Base-by-base conservation (phyloP, 2,329 filamentous ascomycete genomes). In the Trichoderma hamatum region DNA sequence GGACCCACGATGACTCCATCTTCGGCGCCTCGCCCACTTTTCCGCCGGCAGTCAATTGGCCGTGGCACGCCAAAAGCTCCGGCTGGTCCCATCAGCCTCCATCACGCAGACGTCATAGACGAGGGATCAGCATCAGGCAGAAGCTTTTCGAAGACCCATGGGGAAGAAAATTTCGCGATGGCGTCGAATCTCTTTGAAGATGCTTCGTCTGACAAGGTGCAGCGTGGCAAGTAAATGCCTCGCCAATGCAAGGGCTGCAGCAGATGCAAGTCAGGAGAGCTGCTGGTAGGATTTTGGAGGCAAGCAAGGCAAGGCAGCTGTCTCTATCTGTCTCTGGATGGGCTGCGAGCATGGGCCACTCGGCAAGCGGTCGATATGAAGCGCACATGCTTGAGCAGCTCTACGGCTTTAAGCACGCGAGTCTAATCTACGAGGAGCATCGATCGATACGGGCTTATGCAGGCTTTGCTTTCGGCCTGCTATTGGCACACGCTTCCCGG, bases 41-140 rank as follows among this genome's bases (percentile, higher is more conserved):
- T 54, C 28, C 52, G 39, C 39, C 21, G 52, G 39, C 64, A 36
- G 14, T 56, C 39, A n/a, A 66, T 66, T 66, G 63, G 63, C 51
- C 52, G n/a, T 34, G 34, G 24, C 51, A 52, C 52, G 34, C 28
- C 56, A 54, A 39, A 52, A 30, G 28, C 55, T 61, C 58, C 65
- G 65, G 43, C 32, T 16, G 56, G 65, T 32, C n/a, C 56, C 65
- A 68, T 68, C 65, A 61, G 34, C 54, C 28, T 61, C 65, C 65
- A 68, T 68, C 65, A 68, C 55, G 39, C 49, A 60, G 46, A 68
- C 65, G 65, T 68, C 65, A 68, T 68, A 26, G 65, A 34, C 55
- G 55, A 68, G 49, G 34, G 66, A 68, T 68, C 66, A 56, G 51
- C 66, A 63, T 21, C 59, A 68, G 66, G 66, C 66, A 68, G 66